Evolutionary conservation across 305 asterid species (phyloP), one percentile per base, ranked within the genome.

Genomic region (Salvia sclarea): DNA sequence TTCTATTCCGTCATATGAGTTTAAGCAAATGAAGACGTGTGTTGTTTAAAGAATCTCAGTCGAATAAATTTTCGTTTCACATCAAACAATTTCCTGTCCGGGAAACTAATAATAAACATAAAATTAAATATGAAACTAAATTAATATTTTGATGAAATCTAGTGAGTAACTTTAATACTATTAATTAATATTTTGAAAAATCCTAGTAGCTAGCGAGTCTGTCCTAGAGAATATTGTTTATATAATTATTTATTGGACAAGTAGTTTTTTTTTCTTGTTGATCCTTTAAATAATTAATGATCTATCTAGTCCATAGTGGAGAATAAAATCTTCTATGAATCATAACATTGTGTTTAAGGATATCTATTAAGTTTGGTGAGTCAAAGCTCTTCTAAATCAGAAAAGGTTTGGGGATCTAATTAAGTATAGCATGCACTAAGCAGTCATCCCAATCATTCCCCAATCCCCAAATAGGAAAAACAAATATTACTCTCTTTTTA

Each of bases 51-150:
- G 37, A 60, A 54, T 71, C 40, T 5, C 28, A 54, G 24, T 12
- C 22, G 5, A 45, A 30, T 58, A 59, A 69, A 57, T 45, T 59
- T 59, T 58, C 6, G 30, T 58, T 45, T 68, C 74, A 58, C 67
- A 58, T 69, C 73, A 68, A 44, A 49, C 55, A 11, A 11, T 61
- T 49, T 70, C 64, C n/a, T 69, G 66, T 69, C 74, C 45, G 11
- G 9, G 18, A 54, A 53, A 54, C 17, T 28, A 35, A 35, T 11
- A 35, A 7, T 7, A 1, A 35, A 7, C 2, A 25, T 22, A 21
- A 49, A 49, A 18, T 20, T 20, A 49, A 49, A 2, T 24, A 11
- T 49, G 28, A 8, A 2, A 1, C 30, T 49, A 8, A 49, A 17
- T 18, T 49, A 18, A 12, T 48, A 18, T 8, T 48, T 20, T 48